A percentile compares a stretch with the other conserved stretches of the same genome.
Conservation (phyloP, 2,329 filamentous ascomycete species). For the Arthrinium puccinioides region DNA sequence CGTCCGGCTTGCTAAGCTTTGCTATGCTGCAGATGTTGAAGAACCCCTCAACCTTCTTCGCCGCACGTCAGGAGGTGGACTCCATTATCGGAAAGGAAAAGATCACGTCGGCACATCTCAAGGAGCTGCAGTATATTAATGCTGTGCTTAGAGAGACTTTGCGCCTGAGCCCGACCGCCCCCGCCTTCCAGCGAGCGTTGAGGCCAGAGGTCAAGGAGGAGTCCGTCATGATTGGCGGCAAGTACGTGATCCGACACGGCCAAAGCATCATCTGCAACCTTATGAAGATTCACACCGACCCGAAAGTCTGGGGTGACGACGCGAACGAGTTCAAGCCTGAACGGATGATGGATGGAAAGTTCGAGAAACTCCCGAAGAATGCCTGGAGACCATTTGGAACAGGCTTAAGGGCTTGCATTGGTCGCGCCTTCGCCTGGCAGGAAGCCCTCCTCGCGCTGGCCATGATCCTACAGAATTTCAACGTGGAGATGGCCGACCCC, state of each 20-base stretch:
- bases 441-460: conserved; percentile 55
- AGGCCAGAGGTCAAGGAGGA: conserved; percentile 55
- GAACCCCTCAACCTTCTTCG: conserved; percentile 49
- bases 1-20: conserved; percentile 59
- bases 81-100: conserved; percentile 50
- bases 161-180: conserved; percentile 42
- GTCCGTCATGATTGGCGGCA: conserved; percentile 50
- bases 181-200: conserved; percentile 26
- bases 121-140: conserved; percentile 57
- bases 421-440: conserved; percentile 67
- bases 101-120: conserved; percentile 53
- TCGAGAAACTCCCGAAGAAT: conserved; percentile 55
- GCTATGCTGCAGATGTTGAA: conserved; percentile 58
- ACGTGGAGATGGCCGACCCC: conserved; percentile 50
- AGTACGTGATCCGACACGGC: conserved; percentile 49
- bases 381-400: conserved; percentile 72
- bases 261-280: conserved; percentile 44
- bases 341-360: conserved; percentile 63
- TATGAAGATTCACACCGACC: conserved; percentile 51
- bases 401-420: conserved; percentile 64
- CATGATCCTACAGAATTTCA: conserved; percentile 53
- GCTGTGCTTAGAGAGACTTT: conserved; percentile 49
- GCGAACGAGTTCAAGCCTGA: conserved; percentile 62
- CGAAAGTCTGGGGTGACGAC: conserved; percentile 56
- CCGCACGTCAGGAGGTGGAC: conserved; percentile 63